A percentile compares a stretch with the other conserved stretches of the same genome.
Conservation (phyloP, 768 basidiomycete genomes). For the Strobilomyces echinocephalus region DNA sequence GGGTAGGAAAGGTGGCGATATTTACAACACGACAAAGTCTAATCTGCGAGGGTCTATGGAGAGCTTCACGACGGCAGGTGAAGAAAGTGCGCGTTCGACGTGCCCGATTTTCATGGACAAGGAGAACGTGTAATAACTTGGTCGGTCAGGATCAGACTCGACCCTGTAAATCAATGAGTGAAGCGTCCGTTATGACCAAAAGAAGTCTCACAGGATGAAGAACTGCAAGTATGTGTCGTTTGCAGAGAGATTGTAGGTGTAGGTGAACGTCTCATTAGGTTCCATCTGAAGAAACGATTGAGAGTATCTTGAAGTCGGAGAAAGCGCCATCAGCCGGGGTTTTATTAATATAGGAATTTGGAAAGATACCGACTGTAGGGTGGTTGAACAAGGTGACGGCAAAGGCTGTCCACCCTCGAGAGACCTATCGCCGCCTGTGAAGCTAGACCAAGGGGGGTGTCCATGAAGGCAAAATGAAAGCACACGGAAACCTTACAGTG, state of each 20-base stretch:
- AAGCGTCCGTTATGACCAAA: not conserved
- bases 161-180: conserved; percentile 23
- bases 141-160: conserved; percentile 24
- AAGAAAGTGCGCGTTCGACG: conserved; percentile 50
- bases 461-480: not conserved
- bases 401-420: conserved; percentile 10
- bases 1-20: not conserved
- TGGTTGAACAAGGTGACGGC: not conserved
- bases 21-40: conserved; percentile 63
- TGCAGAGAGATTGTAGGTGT: conserved; percentile 47
- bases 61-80: conserved; percentile 43
- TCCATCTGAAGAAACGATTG: conserved; percentile 25
- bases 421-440: conserved; percentile 2
- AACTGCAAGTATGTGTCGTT: conserved; percentile 44
- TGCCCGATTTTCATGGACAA: conserved; percentile 52
- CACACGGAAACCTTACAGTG: conserved; percentile 1
- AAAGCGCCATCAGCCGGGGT: conserved; percentile 5
- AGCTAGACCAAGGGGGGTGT: not conserved
- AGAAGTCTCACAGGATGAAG: conserved; percentile 43
- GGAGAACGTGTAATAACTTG: conserved; percentile 42
- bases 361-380: conserved; percentile 10
- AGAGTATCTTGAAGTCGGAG: conserved; percentile 14
- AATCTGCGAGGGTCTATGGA: conserved; percentile 49
- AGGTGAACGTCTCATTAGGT: conserved; percentile 23
- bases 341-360: not conserved